Percentiles rank a stretch among this genome's conserved stretches.
These are phyloP conservation scores for Candida gigantensis DNA, from an alignment of 1,139 yeast genomes.

Conservation along the genomic window DNA sequence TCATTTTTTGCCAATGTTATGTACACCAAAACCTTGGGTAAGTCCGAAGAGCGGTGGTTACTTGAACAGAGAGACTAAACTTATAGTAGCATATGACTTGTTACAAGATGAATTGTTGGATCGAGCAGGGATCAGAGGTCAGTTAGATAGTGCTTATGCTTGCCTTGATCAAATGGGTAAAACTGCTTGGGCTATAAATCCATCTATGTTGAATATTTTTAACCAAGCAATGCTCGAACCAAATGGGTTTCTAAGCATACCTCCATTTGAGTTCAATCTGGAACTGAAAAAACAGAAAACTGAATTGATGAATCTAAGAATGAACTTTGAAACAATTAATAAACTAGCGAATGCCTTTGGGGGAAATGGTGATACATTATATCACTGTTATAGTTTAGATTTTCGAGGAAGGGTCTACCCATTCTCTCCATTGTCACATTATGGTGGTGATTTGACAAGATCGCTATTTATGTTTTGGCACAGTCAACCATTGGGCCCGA, in stretches of 20 bases:
- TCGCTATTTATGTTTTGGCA: constrained; percentile 43
- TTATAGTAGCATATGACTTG: constrained; percentile 25
- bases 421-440: constrained; percentile 36
- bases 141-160: constrained; percentile 31
- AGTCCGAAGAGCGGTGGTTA: constrained; percentile 40
- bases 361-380: constrained; percentile 39
- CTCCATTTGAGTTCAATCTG: constrained; percentile 15
- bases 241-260: constrained; percentile 33
- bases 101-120: constrained; percentile 24
- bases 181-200: constrained; percentile 41
- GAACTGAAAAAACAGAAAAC: constrained; percentile 9
- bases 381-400: constrained; percentile 42
- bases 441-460: constrained; percentile 39
- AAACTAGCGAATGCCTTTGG: constrained; percentile 29
- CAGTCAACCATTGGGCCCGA: constrained; percentile 33
- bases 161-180: constrained; percentile 32
- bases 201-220: constrained; percentile 24
- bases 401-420: constrained; percentile 49
- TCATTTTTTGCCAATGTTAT: constrained; percentile 36
- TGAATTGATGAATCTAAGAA: constrained; percentile 22
- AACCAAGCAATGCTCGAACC: constrained; percentile 22
- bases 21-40: constrained; percentile 41
- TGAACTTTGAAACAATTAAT: constrained; percentile 23
- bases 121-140: constrained; percentile 34
- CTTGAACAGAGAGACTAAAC: constrained; percentile 25